Evolutionary conservation across 2,329 filamentous ascomycete species (phyloP).

Genomic region (Delphinella strobiligena): DNA sequence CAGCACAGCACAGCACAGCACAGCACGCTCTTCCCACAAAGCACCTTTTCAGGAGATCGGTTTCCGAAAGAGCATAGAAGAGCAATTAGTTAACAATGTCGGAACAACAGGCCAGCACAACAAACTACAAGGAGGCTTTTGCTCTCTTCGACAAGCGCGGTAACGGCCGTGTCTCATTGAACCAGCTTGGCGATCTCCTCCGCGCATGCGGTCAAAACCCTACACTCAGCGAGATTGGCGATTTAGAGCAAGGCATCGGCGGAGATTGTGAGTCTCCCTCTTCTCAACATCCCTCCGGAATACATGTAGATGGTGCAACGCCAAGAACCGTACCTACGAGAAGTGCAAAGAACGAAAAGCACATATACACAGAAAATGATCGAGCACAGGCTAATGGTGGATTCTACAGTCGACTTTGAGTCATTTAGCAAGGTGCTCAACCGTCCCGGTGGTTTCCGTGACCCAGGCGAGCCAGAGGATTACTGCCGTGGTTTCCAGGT

Average conservation of each 20-base stretch:
- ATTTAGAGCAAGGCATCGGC: slow-evolving; percentile 82
- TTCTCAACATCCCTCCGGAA: background rate
- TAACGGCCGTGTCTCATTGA: slow-evolving; percentile 77
- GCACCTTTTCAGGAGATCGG: too few species aligned
- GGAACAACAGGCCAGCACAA: slow-evolving; percentile 58
- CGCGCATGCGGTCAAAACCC: slow-evolving; percentile 97
- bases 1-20: too few species aligned
- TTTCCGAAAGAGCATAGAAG: too few species aligned
- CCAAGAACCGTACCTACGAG: background rate
- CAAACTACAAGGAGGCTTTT: slow-evolving; percentile 99
- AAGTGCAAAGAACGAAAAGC: background rate
- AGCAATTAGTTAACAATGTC: slow-evolving; percentile 2
- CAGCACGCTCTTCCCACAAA: too few species aligned
- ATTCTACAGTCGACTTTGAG: slow-evolving; percentile 87
- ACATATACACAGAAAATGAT: background rate
- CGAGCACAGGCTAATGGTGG: background rate
- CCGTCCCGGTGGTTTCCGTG: slow-evolving; percentile 94
- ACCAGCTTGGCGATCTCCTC: slow-evolving; percentile 82
- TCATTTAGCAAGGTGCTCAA: slow-evolving; percentile 95
- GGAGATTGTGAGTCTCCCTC: slow-evolving; percentile 75
- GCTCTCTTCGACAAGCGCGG: slow-evolving; percentile 99
- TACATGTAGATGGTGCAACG: background rate
- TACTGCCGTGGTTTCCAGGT: slow-evolving; percentile 99
- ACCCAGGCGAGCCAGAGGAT: slow-evolving; percentile 93
- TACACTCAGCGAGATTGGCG: slow-evolving; percentile 80